Evolutionary conservation across 2,329 filamentous ascomycete genomes (phyloP), one percentile per base, ranked within the genome.

Genomic region (Fusarium sp.): DNA sequence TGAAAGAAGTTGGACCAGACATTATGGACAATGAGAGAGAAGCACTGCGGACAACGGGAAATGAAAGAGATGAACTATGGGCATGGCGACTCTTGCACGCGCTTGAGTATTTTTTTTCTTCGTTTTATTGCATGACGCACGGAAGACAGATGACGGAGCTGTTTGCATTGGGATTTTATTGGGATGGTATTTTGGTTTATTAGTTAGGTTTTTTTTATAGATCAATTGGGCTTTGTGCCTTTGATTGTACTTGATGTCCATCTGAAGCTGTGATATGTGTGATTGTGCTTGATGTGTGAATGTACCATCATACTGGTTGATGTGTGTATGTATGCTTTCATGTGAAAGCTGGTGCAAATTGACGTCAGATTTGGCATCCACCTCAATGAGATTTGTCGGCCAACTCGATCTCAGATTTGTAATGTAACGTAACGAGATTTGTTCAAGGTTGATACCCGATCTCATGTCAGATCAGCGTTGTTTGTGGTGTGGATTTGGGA

Each of bases 61-160:
- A 25, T 25, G 25, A 25, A 25, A 25, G 25, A 25, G 25, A 25
- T 27, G 27, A 27, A 27, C 27, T 29, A 11, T 29, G 27, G 27
- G 10, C 18, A 37, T 20, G 48, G 34, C 34, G 34, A 53, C 61
- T 64, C 61, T 57, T 64, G 61, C 61, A 64, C 49, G 20, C 59
- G 61, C 61, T 64, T n/a, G 61, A 64, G 61, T 44, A 54, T 30
- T 61, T 37, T 29, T n/a, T 41, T 9, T 44, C 27, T 37, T 30
- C 27, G 16, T 13, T 37, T 60, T 54, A 68, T 57, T 68, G 67
- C 62, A 70, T 68, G 62, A 68, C 49, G 58, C 63, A 70, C 65
- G 68, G 56, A 70, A 45, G 61, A 57, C 61, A 67, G 62, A 66
- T 49, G 51, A 68, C 54, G 67, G 62, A 70, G 67, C 57, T 70